A percentile compares a stretch with the other conserved stretches of the same genome.
These are phyloP conservation scores for Barnettozyma hawaiiensis DNA, from an alignment of 1,139 yeast species.

Conservation along the genomic window DNA sequence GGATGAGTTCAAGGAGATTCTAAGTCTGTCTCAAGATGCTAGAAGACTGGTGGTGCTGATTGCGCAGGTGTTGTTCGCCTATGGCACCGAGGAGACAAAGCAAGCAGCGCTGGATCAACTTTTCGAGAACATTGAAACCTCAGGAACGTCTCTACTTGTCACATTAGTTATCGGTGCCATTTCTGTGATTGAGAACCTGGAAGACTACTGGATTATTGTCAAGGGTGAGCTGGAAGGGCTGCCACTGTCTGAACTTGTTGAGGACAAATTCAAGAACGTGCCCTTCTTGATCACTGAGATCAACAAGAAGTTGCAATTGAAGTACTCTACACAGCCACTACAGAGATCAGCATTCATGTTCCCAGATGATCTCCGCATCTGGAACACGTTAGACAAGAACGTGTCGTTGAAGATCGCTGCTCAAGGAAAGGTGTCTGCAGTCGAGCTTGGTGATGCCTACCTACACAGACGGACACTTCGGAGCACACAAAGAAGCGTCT, in stretches of 20 bases:
- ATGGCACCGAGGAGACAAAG: conserved; percentile 64
- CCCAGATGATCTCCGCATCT: conserved; percentile 63
- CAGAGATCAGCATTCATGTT: conserved; percentile 66
- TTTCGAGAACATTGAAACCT: conserved; percentile 52
- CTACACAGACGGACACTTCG: conserved; percentile 41
- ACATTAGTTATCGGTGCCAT: conserved; percentile 78
- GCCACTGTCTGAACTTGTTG: conserved; percentile 40
- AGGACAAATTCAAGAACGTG: conserved; percentile 48
- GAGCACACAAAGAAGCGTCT: conserved; percentile 55
- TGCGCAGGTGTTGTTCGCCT: conserved; percentile 75
- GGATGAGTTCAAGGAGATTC: conserved; percentile 56
- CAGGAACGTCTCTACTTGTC: conserved; percentile 61
- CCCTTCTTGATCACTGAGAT: conserved; percentile 58
- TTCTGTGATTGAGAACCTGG: conserved; percentile 56
- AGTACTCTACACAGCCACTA: conserved; percentile 41
- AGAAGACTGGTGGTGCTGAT: conserved; percentile 63
- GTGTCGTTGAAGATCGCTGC: conserved; percentile 51
- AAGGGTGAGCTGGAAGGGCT: conserved; percentile 58
- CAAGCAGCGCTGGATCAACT: conserved; percentile 77
- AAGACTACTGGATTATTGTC: conserved; percentile 58
- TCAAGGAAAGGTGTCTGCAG: conserved; percentile 43
- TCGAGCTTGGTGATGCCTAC: conserved; percentile 48
- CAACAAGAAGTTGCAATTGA: conserved; percentile 30
- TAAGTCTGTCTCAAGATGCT: conserved; percentile 50
- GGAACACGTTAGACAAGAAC: conserved; percentile 55